phyloP scores from a whole-genome alignment of 1,284 basidiomycete genomes.

The Cryptococcus floricola region DNA sequence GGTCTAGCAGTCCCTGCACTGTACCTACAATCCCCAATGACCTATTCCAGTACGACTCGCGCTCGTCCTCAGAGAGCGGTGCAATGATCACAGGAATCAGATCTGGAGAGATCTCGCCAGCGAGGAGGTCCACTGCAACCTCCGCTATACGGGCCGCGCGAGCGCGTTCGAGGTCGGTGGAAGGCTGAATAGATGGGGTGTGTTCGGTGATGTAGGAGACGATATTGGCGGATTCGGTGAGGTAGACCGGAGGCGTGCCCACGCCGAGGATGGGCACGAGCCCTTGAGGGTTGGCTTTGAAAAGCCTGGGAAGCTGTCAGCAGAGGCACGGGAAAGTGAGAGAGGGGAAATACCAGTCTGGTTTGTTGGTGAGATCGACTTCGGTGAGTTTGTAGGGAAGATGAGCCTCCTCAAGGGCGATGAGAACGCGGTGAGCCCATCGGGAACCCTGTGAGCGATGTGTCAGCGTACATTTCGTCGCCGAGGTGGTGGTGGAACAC shows the following conservation, averaged over 20 bases:
- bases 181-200: neutral
- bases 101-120: neutral
- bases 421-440: neutral
- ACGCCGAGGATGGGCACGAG: neutral
- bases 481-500: no score
- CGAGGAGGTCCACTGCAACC: neutral
- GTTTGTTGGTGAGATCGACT: neutral
- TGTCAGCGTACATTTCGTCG: no score
- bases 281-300: neutral
- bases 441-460: neutral
- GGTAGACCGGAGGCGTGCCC: neutral
- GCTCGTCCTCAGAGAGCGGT: neutral
- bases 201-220: neutral
- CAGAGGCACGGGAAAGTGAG: no score
- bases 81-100: neutral
- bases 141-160: neutral
- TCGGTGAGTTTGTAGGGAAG: neutral
- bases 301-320: neutral
- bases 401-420: neutral
- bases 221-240: constrained; percentile 1
- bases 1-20: neutral
- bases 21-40: neutral
- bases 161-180: neutral
- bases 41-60: neutral
- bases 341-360: neutral